phyloP scores from a whole-genome alignment of 2,329 filamentous ascomycete genomes.

The Fusarium denticulatum region DNA sequence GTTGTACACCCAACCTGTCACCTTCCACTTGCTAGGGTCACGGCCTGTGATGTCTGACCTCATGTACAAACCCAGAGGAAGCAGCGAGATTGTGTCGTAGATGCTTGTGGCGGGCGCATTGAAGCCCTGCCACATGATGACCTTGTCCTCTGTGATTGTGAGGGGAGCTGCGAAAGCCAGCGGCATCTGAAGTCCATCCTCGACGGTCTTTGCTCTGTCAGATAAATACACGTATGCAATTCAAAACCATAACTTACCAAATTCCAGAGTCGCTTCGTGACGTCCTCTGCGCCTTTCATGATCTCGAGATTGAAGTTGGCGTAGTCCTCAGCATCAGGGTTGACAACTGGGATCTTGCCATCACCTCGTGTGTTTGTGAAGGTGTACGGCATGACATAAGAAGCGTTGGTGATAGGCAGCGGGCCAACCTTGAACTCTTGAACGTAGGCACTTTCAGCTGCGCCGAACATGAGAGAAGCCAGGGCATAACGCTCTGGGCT shows the following conservation, averaged over 20 bases:
- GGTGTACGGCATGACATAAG: neutral
- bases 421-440: constrained; percentile 4
- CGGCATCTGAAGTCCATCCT: neutral
- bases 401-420: neutral
- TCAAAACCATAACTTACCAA: neutral
- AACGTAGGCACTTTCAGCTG: neutral
- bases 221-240: rapidly evolving
- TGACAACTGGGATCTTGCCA: neutral
- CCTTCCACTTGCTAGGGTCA: neutral
- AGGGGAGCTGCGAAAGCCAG: neutral
- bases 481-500: neutral
- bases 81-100: neutral
- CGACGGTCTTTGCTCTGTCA: neutral
- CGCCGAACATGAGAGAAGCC: neutral
- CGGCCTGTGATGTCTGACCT: neutral
- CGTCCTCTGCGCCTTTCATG: constrained; percentile 1
- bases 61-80: neutral
- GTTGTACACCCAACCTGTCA: constrained; percentile 1
- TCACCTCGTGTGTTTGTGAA: neutral
- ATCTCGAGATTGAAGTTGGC: neutral
- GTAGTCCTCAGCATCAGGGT: neutral
- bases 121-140: constrained; percentile 8
- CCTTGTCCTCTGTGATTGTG: neutral
- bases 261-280: neutral
- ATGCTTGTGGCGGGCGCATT: neutral